Evolutionary conservation across 228 moss, liverwort and hornwort genomes (phyloP).

Genomic region (Sphagnum fallax): DNA sequence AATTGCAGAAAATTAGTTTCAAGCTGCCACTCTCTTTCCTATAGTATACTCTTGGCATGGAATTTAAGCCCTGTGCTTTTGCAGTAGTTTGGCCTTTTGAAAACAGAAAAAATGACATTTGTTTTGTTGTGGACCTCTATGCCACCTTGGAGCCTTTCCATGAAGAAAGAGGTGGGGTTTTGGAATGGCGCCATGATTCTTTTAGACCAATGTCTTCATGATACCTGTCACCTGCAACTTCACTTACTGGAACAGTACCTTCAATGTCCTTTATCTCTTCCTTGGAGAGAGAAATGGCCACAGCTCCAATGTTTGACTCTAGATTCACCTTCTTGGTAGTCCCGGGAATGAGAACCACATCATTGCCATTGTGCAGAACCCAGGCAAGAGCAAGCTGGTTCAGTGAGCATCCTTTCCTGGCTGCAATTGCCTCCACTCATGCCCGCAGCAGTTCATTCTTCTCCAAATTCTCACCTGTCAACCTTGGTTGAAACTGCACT

Average conservation of each 20-base stretch:
- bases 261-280: constrained; percentile 34
- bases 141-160: constrained; percentile 21
- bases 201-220: not conserved
- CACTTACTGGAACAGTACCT: constrained; percentile 27
- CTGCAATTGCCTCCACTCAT: constrained; percentile 22
- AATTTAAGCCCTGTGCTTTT: too few species aligned
- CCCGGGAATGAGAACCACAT: constrained; percentile 41
- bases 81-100: too few species aligned
- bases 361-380: constrained; percentile 14
- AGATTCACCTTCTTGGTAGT: constrained; percentile 39
- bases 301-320: constrained; percentile 34
- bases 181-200: not conserved
- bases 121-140: too few species aligned
- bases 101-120: too few species aligned
- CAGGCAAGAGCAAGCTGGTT: constrained; percentile 36
- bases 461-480: constrained; percentile 7
- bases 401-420: constrained; percentile 27
- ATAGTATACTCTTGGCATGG: too few species aligned
- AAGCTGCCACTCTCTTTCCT: too few species aligned
- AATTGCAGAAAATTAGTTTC: too few species aligned
- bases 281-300: constrained; percentile 22
- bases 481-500: constrained; percentile 3
- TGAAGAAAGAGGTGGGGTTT: constrained; percentile 40
- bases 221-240: constrained; percentile 27
- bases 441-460: constrained; percentile 41